phyloP scores from a whole-genome alignment of 164 flowering plant genomes.

The Umbilicus rupestris region DNA sequence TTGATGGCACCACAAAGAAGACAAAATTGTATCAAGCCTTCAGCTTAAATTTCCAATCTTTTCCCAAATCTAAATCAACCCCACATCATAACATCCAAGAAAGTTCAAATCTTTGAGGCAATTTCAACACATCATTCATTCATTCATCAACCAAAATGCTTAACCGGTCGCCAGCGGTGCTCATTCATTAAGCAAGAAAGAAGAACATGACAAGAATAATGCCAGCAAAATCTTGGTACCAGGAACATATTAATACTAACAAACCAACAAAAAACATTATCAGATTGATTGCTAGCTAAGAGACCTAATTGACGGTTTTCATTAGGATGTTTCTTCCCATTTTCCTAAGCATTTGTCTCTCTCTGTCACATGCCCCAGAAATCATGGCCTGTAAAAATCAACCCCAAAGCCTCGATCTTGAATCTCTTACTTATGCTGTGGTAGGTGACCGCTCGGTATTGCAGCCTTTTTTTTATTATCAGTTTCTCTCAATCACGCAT shows the following conservation, averaged over 20 bases:
- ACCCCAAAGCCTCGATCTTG: no score
- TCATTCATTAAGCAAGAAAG: neutral
- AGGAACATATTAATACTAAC: neutral
- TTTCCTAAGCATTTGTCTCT: neutral
- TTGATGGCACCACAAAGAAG: constrained; percentile 4
- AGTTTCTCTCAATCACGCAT: no score
- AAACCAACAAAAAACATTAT: neutral
- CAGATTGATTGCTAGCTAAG: no score
- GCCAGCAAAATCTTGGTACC: no score
- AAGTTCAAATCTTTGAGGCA: neutral
- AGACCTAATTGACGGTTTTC: neutral
- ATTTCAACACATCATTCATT: neutral
- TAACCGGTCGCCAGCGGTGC: neutral
- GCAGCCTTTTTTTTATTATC: no score
- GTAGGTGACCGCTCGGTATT: no score
- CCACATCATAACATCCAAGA: neutral
- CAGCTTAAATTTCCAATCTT: constrained; percentile 3
- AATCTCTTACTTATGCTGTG: no score
- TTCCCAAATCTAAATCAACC: neutral
- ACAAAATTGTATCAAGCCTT: neutral
- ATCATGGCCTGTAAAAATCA: no score
- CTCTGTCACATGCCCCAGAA: no score
- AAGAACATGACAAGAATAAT: neutral
- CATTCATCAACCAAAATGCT: neutral
- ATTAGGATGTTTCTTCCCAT: constrained; percentile 1